Conservation (phyloP, 805 yeast genomes). For the Tetrapisispora nanseiensis region DNA sequence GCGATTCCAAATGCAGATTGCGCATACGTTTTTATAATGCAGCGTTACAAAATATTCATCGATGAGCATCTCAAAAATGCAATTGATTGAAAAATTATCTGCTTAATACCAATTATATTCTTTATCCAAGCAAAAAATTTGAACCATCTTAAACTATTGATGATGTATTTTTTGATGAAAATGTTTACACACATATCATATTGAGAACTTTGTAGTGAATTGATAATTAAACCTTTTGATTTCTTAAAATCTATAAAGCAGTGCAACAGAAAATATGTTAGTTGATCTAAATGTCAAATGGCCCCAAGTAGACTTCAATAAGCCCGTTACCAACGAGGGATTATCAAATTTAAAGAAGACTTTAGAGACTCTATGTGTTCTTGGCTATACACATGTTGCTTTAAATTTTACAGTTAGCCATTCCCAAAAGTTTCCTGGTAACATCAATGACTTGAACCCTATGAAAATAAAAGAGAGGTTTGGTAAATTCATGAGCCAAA, state of each 20-base stretch:
- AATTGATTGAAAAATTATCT: too few relatives aligned
- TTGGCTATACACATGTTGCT: conserved; percentile 73
- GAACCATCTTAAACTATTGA: too few relatives aligned
- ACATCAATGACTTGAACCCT: conserved; percentile 35
- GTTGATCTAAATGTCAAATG: conserved; percentile 67
- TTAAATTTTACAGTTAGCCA: conserved; percentile 54
- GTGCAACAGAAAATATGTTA: conserved; percentile 28
- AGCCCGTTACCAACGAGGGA: conserved; percentile 35
- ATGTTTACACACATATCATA: too few relatives aligned
- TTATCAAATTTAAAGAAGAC: conserved; percentile 38
- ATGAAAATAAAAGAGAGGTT: conserved; percentile 26
- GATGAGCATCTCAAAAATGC: too few relatives aligned
- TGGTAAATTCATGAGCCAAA: conserved; percentile 24
- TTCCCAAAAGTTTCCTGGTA: conserved; percentile 42
- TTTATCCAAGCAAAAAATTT: too few relatives aligned
- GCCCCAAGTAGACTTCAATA: conserved; percentile 46
- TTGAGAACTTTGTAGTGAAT: too few relatives aligned
- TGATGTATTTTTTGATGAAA: too few relatives aligned
- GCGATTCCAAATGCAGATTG: background rate
- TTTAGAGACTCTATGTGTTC: conserved; percentile 41
- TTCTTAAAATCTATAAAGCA: background rate
- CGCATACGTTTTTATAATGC: too few relatives aligned
- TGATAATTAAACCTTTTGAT: background rate
- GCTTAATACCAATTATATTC: too few relatives aligned
- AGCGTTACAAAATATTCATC: too few relatives aligned